A percentile compares a stretch with the other conserved stretches of the same genome.
Evolutionary conservation across 306 rosid genomes (phyloP).

Genomic region (Geum urbanum): DNA sequence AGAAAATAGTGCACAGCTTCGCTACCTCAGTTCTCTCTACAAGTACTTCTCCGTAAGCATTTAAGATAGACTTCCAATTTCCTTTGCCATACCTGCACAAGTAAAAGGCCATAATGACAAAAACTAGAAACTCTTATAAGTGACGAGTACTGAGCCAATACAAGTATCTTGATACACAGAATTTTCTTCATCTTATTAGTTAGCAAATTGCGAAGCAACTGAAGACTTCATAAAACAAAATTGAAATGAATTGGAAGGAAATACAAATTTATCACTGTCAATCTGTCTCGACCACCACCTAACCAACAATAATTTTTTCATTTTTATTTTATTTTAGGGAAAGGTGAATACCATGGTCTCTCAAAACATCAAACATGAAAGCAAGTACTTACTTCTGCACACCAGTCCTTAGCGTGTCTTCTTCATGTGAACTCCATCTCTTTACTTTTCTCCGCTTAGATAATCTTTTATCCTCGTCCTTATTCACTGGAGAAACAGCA

Average conservation of each 20-base stretch:
- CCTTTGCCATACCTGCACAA: conserved; percentile 70
- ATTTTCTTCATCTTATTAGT: neutral
- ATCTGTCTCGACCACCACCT: no score
- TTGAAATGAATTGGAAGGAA: neutral
- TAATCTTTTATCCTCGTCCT: conserved; percentile 20
- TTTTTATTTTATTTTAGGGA: no score
- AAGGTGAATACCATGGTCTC: no score
- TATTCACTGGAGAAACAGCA: conserved; percentile 45
- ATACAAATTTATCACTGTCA: no score
- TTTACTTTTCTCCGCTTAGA: conserved; percentile 41
- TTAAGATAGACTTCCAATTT: conserved; percentile 56
- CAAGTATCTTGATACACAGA: neutral
- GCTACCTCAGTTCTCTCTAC: conserved; percentile 63
- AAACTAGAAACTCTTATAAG: no score
- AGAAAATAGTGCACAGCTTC: neutral
- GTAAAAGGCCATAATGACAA: conserved; percentile 23
- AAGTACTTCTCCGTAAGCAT: conserved; percentile 40
- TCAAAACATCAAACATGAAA: neutral
- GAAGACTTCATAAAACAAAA: neutral
- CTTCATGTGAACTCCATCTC: conserved; percentile 69
- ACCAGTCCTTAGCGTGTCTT: conserved; percentile 57
- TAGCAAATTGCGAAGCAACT: neutral
- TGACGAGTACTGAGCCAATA: no score
- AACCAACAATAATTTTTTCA: no score
- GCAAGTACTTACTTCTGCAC: conserved; percentile 52